A percentile compares a stretch with the other conserved stretches of the same genome.
Conservation (phyloP, 2,329 filamentous ascomycete species). For the Penicillium sp. region DNA sequence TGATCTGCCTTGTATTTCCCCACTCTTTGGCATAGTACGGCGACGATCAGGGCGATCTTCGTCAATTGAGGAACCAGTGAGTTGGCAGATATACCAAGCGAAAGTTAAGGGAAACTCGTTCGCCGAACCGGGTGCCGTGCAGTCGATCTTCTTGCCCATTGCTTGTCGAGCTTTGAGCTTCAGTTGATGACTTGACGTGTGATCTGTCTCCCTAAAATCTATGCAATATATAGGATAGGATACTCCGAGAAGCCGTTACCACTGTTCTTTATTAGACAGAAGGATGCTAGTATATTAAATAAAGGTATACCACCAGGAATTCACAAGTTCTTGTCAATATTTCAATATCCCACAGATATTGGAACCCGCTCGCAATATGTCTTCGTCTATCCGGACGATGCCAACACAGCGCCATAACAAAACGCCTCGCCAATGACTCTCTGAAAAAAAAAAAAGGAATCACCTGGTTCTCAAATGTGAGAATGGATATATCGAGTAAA, state of each 20-base stretch:
- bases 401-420: slow-evolving; percentile 4
- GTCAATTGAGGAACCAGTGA: not conserved
- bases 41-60: slow-evolving; percentile 4
- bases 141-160: not conserved
- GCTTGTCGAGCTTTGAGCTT: not conserved
- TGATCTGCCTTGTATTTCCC: not conserved
- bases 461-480: not conserved
- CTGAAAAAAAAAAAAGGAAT: not conserved
- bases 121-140: not conserved
- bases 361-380: not conserved
- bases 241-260: not conserved
- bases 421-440: slow-evolving; percentile 21
- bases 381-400: slow-evolving; percentile 9
- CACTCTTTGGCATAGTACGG: not conserved
- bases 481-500: not conserved
- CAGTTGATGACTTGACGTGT: not conserved
- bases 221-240: not conserved
- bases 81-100: not conserved
- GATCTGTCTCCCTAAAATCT: not conserved
- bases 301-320: too few relatives aligned
- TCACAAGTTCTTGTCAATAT: too few relatives aligned
- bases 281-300: not conserved
- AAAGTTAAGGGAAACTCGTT: not conserved
- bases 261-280: not conserved
- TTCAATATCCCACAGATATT: too few relatives aligned